A percentile compares a stretch with the other conserved stretches of the same genome.
phyloP scores from a whole-genome alignment of 2,329 filamentous ascomycete genomes.

The Fusarium goolgardi region DNA sequence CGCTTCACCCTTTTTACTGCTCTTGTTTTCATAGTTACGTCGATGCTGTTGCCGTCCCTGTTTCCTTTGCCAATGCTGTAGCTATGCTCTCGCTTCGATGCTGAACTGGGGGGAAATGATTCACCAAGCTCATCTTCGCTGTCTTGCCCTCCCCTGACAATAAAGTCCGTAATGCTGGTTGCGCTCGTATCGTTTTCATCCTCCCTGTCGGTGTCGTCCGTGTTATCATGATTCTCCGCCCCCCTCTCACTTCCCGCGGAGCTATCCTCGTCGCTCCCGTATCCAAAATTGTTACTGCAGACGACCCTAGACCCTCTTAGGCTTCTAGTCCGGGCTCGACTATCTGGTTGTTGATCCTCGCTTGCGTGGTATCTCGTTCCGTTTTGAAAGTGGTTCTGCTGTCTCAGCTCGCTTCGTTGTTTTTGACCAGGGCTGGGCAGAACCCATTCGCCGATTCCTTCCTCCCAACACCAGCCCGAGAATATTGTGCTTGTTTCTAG shows the following conservation, averaged over 20 bases:
- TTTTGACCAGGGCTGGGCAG: slow-evolving; percentile 35
- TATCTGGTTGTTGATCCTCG: slow-evolving; percentile 27
- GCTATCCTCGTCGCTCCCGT: slow-evolving; percentile 8
- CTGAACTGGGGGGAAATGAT: neutral
- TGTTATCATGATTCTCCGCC: slow-evolving; percentile 13
- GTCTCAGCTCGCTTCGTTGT: slow-evolving; percentile 22
- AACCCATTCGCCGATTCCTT: slow-evolving; percentile 57
- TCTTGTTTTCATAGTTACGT: slow-evolving; percentile 1
- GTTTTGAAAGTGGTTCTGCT: slow-evolving; percentile 11
- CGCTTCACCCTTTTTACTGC: slow-evolving; percentile 32
- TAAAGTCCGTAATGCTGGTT: slow-evolving; percentile 25
- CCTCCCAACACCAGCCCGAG: slow-evolving; percentile 56
- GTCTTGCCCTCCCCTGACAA: slow-evolving; percentile 17
- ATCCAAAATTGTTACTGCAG: slow-evolving; percentile 8
- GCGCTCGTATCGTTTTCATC: slow-evolving; percentile 27
- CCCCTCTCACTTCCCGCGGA: slow-evolving; percentile 26
- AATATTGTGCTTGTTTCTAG: slow-evolving; percentile 44
- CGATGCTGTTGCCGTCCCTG: neutral
- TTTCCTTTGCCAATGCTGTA: neutral
- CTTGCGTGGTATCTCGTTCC: slow-evolving; percentile 15
- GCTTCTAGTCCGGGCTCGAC: slow-evolving; percentile 18
- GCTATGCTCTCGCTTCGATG: neutral
- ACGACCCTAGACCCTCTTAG: slow-evolving; percentile 19
- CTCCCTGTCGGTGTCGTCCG: slow-evolving; percentile 20
- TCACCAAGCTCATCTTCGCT: slow-evolving; percentile 43